Conservation (phyloP, 2,329 filamentous ascomycete species). For the Colletotrichum lentis region DNA sequence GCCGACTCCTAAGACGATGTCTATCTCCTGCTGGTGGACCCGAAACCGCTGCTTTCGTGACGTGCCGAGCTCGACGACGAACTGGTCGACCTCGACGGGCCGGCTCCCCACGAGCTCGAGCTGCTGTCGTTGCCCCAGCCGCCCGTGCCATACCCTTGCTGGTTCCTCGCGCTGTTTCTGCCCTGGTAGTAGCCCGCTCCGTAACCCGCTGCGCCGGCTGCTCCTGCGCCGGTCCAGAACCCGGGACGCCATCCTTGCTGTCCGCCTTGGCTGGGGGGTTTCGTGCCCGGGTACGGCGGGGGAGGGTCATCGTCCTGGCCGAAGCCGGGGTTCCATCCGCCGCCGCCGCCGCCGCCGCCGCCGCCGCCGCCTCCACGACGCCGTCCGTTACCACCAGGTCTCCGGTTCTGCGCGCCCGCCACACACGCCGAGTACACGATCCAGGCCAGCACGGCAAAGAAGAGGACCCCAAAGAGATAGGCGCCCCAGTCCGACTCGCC, state of each 20-base stretch:
- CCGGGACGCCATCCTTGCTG: conserved; percentile 72
- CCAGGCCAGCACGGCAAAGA: conserved; percentile 66
- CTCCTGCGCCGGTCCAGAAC: conserved; percentile 75
- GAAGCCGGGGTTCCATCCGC: conserved; percentile 50
- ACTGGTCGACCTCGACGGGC: conserved; percentile 50
- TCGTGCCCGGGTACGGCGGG: conserved; percentile 60
- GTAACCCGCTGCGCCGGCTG: conserved; percentile 75
- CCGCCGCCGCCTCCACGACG: conserved; percentile 54
- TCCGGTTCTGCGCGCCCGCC: conserved; percentile 36
- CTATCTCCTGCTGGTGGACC: conserved; percentile 69
- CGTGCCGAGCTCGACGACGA: conserved; percentile 56
- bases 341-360: conserved; percentile 54
- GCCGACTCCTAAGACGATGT: conserved; percentile 31
- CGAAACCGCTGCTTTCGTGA: conserved; percentile 76
- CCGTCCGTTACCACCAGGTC: conserved; percentile 47
- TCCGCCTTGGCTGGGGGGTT: conserved; percentile 43
- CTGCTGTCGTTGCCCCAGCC: conserved; percentile 46
- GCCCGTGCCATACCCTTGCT: conserved; percentile 42
- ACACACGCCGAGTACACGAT: conserved; percentile 67
- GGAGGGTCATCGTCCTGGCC: conserved; percentile 58
- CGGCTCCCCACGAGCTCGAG: conserved; percentile 43
- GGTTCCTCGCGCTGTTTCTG: conserved; percentile 42
- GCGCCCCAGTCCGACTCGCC: conserved; percentile 48
- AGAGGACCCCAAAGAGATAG: conserved; percentile 68
- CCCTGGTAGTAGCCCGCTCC: conserved; percentile 58